Conservation (phyloP, 306 rosid species). For the Gastrolobium villosum region DNA sequence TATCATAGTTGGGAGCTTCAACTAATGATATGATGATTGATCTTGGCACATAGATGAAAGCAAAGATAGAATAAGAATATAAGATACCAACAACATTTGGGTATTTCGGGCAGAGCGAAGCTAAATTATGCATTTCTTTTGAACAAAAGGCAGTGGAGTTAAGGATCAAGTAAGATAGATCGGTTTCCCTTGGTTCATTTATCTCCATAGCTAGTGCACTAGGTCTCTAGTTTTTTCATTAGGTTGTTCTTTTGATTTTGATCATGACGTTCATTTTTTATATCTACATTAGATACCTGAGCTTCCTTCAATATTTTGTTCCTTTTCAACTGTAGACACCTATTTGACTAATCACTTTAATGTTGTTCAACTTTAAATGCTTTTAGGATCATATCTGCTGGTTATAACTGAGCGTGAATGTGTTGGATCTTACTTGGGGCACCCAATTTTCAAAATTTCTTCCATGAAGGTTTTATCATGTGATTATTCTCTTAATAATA, state of each 20-base stretch:
- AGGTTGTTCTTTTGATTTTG: slow-evolving; percentile 17
- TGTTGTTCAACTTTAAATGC: slow-evolving; percentile 37
- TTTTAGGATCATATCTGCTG: slow-evolving; percentile 71
- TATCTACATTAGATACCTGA: slow-evolving; percentile 10
- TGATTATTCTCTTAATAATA: slow-evolving; percentile 68
- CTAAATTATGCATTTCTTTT: not conserved
- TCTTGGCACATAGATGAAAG: not conserved
- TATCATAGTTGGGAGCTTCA: not conserved
- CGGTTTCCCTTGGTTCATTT: not conserved
- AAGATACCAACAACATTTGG: not conserved
- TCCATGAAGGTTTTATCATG: slow-evolving; percentile 77
- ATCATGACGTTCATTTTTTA: slow-evolving; percentile 25
- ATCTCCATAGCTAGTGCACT: not conserved
- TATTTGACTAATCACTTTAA: slow-evolving; percentile 30
- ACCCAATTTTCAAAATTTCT: slow-evolving; percentile 70
- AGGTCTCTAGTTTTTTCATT: not conserved
- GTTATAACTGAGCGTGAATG: slow-evolving; percentile 67
- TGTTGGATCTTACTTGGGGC: slow-evolving; percentile 81
- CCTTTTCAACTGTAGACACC: slow-evolving; percentile 14
- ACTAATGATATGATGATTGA: not conserved
- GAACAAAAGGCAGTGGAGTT: not conserved
- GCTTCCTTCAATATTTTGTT: not conserved
- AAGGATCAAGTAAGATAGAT: slow-evolving; percentile 25
- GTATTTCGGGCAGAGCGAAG: not conserved
- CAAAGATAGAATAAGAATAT: slow-evolving; percentile 3